Evolutionary conservation across 169 alveolate genomes (phyloP).

Genomic region (Perkinsus marinus): DNA sequence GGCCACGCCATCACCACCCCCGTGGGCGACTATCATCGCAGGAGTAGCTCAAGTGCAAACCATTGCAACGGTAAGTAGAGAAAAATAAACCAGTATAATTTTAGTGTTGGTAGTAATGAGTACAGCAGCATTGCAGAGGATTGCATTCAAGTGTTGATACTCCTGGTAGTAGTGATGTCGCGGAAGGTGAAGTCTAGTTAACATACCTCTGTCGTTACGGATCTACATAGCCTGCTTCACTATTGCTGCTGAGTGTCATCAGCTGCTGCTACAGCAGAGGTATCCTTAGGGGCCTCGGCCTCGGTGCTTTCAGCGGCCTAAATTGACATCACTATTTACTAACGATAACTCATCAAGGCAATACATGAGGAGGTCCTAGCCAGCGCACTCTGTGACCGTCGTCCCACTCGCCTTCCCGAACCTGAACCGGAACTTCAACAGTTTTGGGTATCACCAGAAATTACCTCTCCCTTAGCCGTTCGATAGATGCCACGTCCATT

Average conservation of each 20-base stretch:
- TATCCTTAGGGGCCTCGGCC: neutral
- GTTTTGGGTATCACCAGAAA: neutral
- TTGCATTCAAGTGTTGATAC: no score
- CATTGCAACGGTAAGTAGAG: neutral
- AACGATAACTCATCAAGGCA: neutral
- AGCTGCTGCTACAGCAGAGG: no score
- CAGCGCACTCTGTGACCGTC: neutral
- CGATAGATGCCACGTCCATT: constrained; percentile 14
- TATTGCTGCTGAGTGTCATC: neutral
- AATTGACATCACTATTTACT: neutral
- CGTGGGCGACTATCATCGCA: neutral
- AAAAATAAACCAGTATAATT: neutral
- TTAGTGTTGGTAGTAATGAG: no score
- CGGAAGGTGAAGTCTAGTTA: neutral
- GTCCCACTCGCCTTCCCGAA: neutral
- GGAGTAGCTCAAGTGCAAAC: no score
- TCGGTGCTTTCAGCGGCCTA: neutral
- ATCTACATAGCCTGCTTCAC: neutral
- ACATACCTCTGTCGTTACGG: neutral
- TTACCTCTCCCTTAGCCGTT: neutral
- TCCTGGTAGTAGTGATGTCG: no score
- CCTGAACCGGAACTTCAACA: neutral
- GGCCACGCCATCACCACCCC: neutral
- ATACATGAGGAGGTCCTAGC: neutral
- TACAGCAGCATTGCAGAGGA: no score